Conservation (phyloP, 2,329 filamentous ascomycete species). For the Stagonosporopsis rhizophila region DNA sequence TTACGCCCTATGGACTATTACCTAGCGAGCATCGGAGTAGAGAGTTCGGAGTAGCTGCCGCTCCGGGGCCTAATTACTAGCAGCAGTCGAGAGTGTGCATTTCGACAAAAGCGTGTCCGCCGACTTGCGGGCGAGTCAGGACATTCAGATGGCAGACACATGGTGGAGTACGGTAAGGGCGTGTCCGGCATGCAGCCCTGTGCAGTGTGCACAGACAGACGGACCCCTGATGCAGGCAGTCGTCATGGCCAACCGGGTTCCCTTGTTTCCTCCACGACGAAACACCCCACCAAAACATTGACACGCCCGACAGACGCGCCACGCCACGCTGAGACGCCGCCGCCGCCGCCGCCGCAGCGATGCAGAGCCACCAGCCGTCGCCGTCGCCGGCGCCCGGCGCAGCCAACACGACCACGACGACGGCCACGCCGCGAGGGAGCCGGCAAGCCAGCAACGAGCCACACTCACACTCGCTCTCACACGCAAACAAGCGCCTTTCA, state of each 20-base stretch:
- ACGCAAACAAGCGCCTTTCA: slow-evolving; percentile 47
- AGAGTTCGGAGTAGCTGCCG: too few species aligned
- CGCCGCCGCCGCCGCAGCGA: too few species aligned
- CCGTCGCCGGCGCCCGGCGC: slow-evolving; percentile 13
- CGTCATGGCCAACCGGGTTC: slow-evolving; percentile 4
- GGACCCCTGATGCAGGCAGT: slow-evolving; percentile 7
- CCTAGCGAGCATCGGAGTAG: too few species aligned
- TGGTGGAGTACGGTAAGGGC: too few species aligned
- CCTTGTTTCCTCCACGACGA: slow-evolving; percentile 12
- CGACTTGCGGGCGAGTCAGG: too few species aligned
- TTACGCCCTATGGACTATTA: too few species aligned
- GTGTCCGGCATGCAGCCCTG: not conserved
- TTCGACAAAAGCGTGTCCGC: too few species aligned
- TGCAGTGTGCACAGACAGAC: too few species aligned
- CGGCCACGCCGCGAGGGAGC: slow-evolving; percentile 19
- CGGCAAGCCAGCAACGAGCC: slow-evolving; percentile 45
- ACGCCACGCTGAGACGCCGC: slow-evolving; percentile 31
- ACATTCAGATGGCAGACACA: too few species aligned
- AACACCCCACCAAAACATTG: slow-evolving; percentile 20
- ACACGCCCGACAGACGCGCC: slow-evolving; percentile 29
- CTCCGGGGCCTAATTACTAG: too few species aligned
- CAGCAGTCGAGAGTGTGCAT: too few species aligned
- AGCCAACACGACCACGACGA: slow-evolving; percentile 13
- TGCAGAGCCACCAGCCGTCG: slow-evolving; percentile 33
- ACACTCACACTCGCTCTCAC: slow-evolving; percentile 38